Evolutionary conservation across 2,329 filamentous ascomycete species (phyloP).

Genomic region (Apiospora saccharicola): DNA sequence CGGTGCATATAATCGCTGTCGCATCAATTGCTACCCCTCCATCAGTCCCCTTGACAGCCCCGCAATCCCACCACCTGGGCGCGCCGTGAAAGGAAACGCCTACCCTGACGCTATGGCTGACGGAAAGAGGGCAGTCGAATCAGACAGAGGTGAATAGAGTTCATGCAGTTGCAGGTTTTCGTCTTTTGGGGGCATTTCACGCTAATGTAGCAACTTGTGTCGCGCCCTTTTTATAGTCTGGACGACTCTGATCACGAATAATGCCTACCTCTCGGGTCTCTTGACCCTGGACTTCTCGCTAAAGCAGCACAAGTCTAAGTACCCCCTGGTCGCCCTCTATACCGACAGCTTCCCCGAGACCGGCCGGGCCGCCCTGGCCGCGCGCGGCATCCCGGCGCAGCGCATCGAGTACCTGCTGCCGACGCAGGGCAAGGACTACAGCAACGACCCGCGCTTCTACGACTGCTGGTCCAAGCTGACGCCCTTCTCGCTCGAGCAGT

Average conservation of each 20-base stretch:
- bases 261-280: slow-evolving; percentile 80
- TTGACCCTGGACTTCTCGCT: slow-evolving; percentile 83
- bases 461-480: slow-evolving; percentile 91
- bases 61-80: slow-evolving; percentile 29
- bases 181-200: neutral
- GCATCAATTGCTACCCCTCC: neutral
- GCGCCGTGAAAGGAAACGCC: neutral
- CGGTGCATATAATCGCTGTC: neutral
- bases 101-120: slow-evolving; percentile 37
- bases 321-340: slow-evolving; percentile 84
- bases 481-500: slow-evolving; percentile 78
- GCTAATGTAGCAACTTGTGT: slow-evolving; percentile 1
- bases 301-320: slow-evolving; percentile 68
- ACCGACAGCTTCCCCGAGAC: slow-evolving; percentile 76
- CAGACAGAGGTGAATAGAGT: slow-evolving; percentile 38
- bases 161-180: neutral
- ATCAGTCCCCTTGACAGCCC: neutral
- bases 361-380: slow-evolving; percentile 73
- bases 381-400: slow-evolving; percentile 73
- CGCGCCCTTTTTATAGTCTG: slow-evolving; percentile 65
- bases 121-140: slow-evolving; percentile 42
- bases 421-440: slow-evolving; percentile 69
- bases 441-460: slow-evolving; percentile 82
- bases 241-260: slow-evolving; percentile 88
- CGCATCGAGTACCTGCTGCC: slow-evolving; percentile 78